Evolutionary conservation across 306 rosid species (phyloP).

Genomic region (Pueraria montana): DNA sequence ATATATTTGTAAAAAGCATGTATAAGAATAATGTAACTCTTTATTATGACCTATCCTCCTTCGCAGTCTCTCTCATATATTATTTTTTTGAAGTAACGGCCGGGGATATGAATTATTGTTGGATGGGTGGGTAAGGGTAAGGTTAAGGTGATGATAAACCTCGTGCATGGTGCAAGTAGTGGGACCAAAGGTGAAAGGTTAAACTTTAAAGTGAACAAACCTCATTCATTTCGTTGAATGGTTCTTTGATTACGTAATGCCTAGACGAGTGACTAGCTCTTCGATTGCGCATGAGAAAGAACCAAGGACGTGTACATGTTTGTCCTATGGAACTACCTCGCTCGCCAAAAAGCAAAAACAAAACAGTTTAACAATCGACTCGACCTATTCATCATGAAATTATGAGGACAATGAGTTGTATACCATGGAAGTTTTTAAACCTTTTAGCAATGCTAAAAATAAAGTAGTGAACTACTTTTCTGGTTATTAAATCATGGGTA

Average conservation of each 20-base stretch:
- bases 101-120: constrained; percentile 50
- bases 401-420: neutral
- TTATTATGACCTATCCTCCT: constrained; percentile 43
- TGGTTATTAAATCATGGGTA: neutral
- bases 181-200: constrained; percentile 58
- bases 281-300: constrained; percentile 39
- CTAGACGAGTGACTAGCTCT: constrained; percentile 45
- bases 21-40: neutral
- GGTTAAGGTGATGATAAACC: constrained; percentile 37
- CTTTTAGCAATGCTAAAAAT: neutral
- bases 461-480: neutral
- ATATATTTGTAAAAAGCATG: neutral
- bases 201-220: constrained; percentile 48
- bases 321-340: constrained; percentile 10
- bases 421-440: neutral
- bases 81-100: constrained; percentile 27
- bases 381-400: neutral
- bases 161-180: constrained; percentile 53
- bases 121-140: constrained; percentile 43
- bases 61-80: constrained; percentile 53
- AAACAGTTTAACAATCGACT: constrained; percentile 2
- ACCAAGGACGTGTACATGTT: constrained; percentile 29
- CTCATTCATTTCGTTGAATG: constrained; percentile 49
- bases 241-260: constrained; percentile 56
- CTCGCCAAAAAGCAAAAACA: constrained; percentile 5